phyloP scores from a whole-genome alignment of 805 yeast genomes.

The Brettanomyces custersianus region DNA sequence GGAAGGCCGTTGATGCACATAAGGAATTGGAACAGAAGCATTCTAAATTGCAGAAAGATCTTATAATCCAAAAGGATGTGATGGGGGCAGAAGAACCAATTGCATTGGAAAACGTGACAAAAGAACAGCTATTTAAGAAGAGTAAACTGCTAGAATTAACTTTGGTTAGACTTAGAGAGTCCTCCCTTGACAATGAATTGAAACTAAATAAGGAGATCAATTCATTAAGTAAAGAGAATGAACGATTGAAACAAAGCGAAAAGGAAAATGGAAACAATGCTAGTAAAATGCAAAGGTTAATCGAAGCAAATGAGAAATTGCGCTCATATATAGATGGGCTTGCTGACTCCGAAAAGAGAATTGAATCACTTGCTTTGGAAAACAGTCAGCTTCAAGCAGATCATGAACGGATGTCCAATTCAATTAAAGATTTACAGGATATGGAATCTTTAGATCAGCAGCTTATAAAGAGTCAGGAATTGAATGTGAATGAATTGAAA shows the following conservation, averaged over 20 bases:
- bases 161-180: conserved; percentile 25
- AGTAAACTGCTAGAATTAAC: conserved; percentile 35
- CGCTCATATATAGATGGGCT: conserved; percentile 21
- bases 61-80: not conserved
- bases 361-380: conserved; percentile 27
- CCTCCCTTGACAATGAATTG: conserved; percentile 21
- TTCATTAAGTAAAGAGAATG: conserved; percentile 6
- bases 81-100: conserved; percentile 1
- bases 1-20: conserved; percentile 23
- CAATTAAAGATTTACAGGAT: conserved; percentile 39
- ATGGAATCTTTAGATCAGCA: conserved; percentile 41
- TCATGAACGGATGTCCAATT: conserved; percentile 25
- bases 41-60: conserved; percentile 19
- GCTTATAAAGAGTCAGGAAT: conserved; percentile 30
- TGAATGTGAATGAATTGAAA: conserved; percentile 35
- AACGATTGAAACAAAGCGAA: conserved; percentile 12
- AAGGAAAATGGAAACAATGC: conserved; percentile 1
- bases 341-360: conserved; percentile 22
- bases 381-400: conserved; percentile 28
- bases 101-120: not conserved
- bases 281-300: conserved; percentile 4
- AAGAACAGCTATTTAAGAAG: conserved; percentile 14
- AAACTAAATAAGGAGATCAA: conserved; percentile 12
- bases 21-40: conserved; percentile 20
- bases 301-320: conserved; percentile 16